Base-by-base conservation (phyloP, 345 rosid species). In the Citrus australasica region DNA sequence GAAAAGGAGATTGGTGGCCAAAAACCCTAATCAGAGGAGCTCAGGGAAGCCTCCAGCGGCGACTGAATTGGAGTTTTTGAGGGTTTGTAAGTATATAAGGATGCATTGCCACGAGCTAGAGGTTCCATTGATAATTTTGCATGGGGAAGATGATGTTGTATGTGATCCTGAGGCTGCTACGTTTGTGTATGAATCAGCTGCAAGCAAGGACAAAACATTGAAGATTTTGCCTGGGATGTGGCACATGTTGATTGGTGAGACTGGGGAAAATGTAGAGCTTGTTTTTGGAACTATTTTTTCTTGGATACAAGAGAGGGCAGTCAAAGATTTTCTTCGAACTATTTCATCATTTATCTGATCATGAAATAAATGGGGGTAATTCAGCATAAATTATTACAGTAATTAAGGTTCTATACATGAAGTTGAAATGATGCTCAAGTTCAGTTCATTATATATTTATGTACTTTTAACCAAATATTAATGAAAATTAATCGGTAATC, bases 231-330 rank as follows among this genome's bases (percentile, higher is more conserved):
- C 84, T 30, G 80, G 80, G 0, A 76, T 79, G 84, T 78, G 86
- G 86, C 86, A 84, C 4, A 66, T 78, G 78, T 19, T 76, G 76
- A 35, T 84, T 42, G 84, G 84, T 2, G 86, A 84, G 25, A 58
- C 78, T 0, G n/a, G 68, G 53, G 82, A 84, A 4, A 28, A 79
- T 2, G 82, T 81, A 16, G 82, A 84, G 70, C 78, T 78, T 72
- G 82, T 79, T 1, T 76, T 79, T 73, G 76, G 60, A n/a, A 32
- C 64, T 24, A 28, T 75, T 5, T 40, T 84, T 10, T 30, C 78
- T 1, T 84, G 86, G 86, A 13, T 76, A 6, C 60, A 19, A 9
- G 76, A 72, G 24, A 81, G 69, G 25, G 73, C 28, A 28, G 33
- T 32, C 33, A 32, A 32, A 32, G 33, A 32, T 32, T 32, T 32